These are phyloP conservation scores for Verticillium albo-atrum DNA, from an alignment of 2,329 filamentous ascomycete species.

Conservation along the genomic window DNA sequence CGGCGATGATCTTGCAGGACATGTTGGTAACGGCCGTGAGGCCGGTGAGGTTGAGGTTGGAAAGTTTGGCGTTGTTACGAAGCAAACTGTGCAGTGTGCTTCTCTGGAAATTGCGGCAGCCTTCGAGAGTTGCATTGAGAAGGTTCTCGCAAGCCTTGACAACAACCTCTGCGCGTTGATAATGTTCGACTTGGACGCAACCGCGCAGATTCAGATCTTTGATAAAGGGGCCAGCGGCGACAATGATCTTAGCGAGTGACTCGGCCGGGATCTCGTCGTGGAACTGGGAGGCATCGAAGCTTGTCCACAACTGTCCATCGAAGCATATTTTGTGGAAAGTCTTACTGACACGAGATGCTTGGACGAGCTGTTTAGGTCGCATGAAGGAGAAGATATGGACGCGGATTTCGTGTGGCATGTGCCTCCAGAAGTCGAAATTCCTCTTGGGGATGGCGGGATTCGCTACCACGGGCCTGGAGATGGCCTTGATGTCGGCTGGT, in stretches of 20 bases:
- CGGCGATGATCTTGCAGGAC: constrained; percentile 80
- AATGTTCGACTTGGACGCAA: constrained; percentile 82
- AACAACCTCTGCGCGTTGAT: constrained; percentile 71
- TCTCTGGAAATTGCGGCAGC: constrained; percentile 77
- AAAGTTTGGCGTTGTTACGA: constrained; percentile 67
- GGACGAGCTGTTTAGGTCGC: constrained; percentile 74
- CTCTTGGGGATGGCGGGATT: constrained; percentile 11
- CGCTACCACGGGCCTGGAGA: constrained; percentile 5
- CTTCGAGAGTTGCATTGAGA: constrained; percentile 82
- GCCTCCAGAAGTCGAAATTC: constrained; percentile 67
- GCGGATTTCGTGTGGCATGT: constrained; percentile 78
- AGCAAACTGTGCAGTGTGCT: constrained; percentile 75
- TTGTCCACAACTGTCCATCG: constrained; percentile 90
- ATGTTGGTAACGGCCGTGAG: constrained; percentile 75
- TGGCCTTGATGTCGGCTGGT: constrained; percentile 50
- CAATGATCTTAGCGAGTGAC: constrained; percentile 79
- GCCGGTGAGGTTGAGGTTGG: constrained; percentile 83
- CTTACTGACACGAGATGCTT: constrained; percentile 71
- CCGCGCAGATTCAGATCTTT: constrained; percentile 86
- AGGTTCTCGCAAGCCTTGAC: constrained; percentile 84
- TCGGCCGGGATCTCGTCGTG: constrained; percentile 83
- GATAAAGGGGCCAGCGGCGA: constrained; percentile 81
- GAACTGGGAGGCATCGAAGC: constrained; percentile 78
- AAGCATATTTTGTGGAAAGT: constrained; percentile 80
- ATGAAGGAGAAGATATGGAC: constrained; percentile 74